A percentile compares a stretch with the other conserved stretches of the same genome.
Evolutionary conservation across 2,329 filamentous ascomycete species (phyloP).

Genomic region (Beauveria pseudobassiana): DNA sequence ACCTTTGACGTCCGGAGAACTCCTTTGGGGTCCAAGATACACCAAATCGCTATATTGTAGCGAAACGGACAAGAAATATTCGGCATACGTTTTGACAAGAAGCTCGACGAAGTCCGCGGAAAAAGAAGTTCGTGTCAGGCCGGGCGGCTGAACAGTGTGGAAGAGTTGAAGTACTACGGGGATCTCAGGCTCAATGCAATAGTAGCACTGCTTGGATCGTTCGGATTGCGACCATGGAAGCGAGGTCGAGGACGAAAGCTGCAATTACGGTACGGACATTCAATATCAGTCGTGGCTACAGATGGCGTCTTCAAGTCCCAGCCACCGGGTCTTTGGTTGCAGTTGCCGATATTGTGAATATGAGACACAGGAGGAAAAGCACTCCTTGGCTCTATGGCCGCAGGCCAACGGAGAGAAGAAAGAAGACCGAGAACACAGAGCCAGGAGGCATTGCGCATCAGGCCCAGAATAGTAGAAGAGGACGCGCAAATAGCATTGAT

Average conservation of each 20-base stretch:
- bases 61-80: background rate
- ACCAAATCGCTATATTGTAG: background rate
- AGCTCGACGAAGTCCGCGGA: background rate
- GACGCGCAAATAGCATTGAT: background rate
- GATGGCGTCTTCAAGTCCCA: background rate
- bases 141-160: background rate
- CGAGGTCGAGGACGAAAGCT: background rate
- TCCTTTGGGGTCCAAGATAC: background rate
- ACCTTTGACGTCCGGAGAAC: background rate
- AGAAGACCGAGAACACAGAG: background rate
- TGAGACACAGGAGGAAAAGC: background rate
- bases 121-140: background rate
- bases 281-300: background rate
- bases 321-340: background rate
- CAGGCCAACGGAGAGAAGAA: background rate
- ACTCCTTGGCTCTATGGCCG: background rate
- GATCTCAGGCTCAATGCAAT: background rate
- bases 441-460: background rate
- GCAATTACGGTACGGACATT: background rate
- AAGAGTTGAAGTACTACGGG: background rate
- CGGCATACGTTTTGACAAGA: background rate
- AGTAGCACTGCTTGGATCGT: background rate
- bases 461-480: background rate
- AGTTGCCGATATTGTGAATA: background rate
- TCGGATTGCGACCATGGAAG: background rate